Evolutionary conservation across 2,329 filamentous ascomycete genomes (phyloP), one percentile per base, ranked within the genome.

Genomic region (Penicillium oxalicum): DNA sequence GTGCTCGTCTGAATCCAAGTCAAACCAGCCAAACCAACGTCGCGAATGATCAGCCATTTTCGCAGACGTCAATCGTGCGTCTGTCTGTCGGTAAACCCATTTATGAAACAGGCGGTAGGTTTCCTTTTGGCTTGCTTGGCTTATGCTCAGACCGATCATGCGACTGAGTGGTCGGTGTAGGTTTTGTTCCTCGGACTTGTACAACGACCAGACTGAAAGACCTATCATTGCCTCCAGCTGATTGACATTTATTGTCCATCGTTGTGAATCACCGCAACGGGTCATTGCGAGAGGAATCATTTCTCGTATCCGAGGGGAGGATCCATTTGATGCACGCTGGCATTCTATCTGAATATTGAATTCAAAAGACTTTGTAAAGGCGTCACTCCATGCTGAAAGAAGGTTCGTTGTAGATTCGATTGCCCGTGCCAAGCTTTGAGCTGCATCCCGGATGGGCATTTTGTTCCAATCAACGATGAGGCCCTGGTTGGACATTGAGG

Each of bases 181-280:
- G 2, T 52, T 44, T 7, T 54, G 4, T 13, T 60, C 29, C 29
- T 32, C 40, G 0, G 55, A 55, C 13, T 57, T 61, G 11, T 59
- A 46, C 1, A 69, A 27, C 0, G 64, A 68, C 60, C 61, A 68
- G 0, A 56, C 55, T 61, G 62, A 69, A 9, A 69, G 45, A 1
- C 66, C 65, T 8, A 69, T 33, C 0, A 69, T 49, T 0, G 66
- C 65, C 48, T 69, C 67, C 0, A 69, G 45, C 9, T 66, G 55
- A 12, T 53, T 44, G 8, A 32, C 38, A 13, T 67, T 45, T 1
- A 63, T 29, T 9, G 39, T 53, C 67, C 65, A 68, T 11, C 51
- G 45, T 2, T 61, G 44, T 0, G 56, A 57, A 40, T 63, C 62
- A 0, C 60, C 54, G 2, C 52, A 52, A 28, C 57, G 50, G 26